Base-by-base conservation (phyloP, 345 rosid species). In the Erodium maritimum region DNA sequence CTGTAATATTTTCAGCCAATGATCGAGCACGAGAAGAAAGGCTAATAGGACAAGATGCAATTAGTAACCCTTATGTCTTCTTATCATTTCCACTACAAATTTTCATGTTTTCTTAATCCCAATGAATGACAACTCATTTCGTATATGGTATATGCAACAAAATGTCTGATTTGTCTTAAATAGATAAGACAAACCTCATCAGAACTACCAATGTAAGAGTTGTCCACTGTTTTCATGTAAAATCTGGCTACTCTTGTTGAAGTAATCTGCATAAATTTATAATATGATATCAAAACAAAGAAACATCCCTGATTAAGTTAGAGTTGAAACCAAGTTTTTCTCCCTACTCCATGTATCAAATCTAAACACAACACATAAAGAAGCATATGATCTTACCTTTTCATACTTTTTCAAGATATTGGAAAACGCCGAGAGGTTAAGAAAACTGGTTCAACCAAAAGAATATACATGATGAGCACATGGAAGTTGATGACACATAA, bases 371-470 rank as follows among this genome's bases (percentile, higher is more conserved):
- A 29, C 5, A 29, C 37, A 29, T 29, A 29, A 5, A 29, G 37
- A 29, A 29, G 2, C 37, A 29, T 29, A 42, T 12, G 0, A 14
- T 48, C 64, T 66, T 48, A 83, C 88, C 85, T 85, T 79, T 56
- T 85, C 86, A 29, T 88, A 85, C 69, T 81, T 79, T 50, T 79
- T 78, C 82, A 88, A 68, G 75, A 82, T 82, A 73, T 77, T 83
- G 71, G 88, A 83, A 72, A 83, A 88, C 50, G 90, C 86, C 17
- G 86, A 75, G 61, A 81, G 87, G 75, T 79, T 85, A 80, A 82
- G 78, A 61, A 79, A 82, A 64, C 89, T 87, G 82, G 64, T 76
- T 63, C 60, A 63, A 58, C 56, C 61, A 55, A 24, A 24, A 52
- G 11, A 22, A 60, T 50, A 52, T 67, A 60, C n/a, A 61, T 21